Evolutionary conservation across 1,284 basidiomycete species (phyloP).

Genomic region (Leccinum subspadiceum): DNA sequence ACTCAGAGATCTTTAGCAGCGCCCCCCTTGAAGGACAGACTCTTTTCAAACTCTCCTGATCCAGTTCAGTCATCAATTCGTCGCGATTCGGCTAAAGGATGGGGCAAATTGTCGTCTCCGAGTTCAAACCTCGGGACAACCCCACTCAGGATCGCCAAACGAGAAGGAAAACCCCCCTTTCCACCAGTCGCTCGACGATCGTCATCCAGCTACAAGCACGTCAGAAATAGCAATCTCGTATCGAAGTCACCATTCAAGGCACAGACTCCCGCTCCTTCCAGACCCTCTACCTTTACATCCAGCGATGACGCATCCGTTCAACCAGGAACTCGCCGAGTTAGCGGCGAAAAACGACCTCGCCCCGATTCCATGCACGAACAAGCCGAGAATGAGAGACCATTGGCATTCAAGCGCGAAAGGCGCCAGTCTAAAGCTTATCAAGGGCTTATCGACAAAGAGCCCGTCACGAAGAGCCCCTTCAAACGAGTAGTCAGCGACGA

Average conservation of each 20-base stretch:
- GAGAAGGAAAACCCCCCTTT: conserved; percentile 46
- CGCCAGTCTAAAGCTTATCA: conserved; percentile 76
- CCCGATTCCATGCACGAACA: conserved; percentile 66
- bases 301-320: conserved; percentile 6
- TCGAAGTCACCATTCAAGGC: conserved; percentile 88
- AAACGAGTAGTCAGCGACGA: conserved; percentile 31
- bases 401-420: conserved; percentile 69
- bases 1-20: conserved; percentile 20
- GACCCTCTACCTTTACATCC: conserved; percentile 34
- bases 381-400: conserved; percentile 68
- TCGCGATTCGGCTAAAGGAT: conserved; percentile 56
- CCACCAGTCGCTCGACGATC: conserved; percentile 65
- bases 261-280: conserved; percentile 48
- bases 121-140: conserved; percentile 46
- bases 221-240: conserved; percentile 80
- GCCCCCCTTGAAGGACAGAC: conserved; percentile 41
- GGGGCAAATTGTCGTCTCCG: conserved; percentile 43
- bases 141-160: conserved; percentile 71
- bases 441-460: conserved; percentile 70
- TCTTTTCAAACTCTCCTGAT: conserved; percentile 64
- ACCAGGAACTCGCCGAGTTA: conserved; percentile 51
- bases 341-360: conserved; percentile 70
- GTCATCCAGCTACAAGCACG: conserved; percentile 80
- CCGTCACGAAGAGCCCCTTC: conserved; percentile 88
- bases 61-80: conserved; percentile 60